Conservation (phyloP, 2,329 filamentous ascomycete species). For the Colletotrichum echinochloae region DNA sequence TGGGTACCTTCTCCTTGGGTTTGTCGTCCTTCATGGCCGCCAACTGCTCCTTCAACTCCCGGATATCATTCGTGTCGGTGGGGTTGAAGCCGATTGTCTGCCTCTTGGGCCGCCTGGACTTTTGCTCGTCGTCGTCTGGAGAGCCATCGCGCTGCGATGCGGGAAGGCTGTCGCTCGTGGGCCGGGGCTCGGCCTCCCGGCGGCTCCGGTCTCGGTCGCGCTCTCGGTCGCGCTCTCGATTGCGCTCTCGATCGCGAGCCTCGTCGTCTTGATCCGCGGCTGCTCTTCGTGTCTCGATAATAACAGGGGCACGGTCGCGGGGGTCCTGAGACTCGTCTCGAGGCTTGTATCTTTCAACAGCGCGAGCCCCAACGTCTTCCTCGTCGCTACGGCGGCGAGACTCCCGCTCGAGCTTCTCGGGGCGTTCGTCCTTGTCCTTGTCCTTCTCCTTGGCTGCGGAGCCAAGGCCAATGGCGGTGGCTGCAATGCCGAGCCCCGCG, state of each 20-base stretch:
- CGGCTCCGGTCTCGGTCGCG: constrained; percentile 47
- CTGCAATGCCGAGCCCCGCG: constrained; percentile 61
- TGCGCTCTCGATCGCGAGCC: constrained; percentile 41
- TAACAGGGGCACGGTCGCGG: constrained; percentile 39
- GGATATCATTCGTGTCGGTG: constrained; percentile 63
- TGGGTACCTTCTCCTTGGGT: constrained; percentile 27
- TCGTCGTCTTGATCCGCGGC: constrained; percentile 41
- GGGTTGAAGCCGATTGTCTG: constrained; percentile 62
- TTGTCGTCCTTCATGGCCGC: constrained; percentile 54
- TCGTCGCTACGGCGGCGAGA: constrained; percentile 39
- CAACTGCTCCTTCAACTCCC: constrained; percentile 63
- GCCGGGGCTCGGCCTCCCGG: constrained; percentile 54
- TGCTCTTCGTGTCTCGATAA: constrained; percentile 41
- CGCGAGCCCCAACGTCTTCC: constrained; percentile 41
- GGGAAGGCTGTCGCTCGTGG: constrained; percentile 50
- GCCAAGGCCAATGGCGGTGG: constrained; percentile 60
- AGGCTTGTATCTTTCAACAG: constrained; percentile 47
- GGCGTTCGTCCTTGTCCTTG: constrained; percentile 53
- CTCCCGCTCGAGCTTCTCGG: constrained; percentile 44
- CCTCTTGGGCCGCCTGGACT: constrained; percentile 53
- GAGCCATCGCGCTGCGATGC: constrained; percentile 55
- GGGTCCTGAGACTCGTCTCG: constrained; percentile 44
- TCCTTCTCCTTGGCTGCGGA: constrained; percentile 55
- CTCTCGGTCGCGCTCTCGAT: constrained; percentile 43
- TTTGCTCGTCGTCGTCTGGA: constrained; percentile 55